Base-by-base conservation (phyloP, 805 yeast species). In the Vanderwaltozyma yarrowii region DNA sequence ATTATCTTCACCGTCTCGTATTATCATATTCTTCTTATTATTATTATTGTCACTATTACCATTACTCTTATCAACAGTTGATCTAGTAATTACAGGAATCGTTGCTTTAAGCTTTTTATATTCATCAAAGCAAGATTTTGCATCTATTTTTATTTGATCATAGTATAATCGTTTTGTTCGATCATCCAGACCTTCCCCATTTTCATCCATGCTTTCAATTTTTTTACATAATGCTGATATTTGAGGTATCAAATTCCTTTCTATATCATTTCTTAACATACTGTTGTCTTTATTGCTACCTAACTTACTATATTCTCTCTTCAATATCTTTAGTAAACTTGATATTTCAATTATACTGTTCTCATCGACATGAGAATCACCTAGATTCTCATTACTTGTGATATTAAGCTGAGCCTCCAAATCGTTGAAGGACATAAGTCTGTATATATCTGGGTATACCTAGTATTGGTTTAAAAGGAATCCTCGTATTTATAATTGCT, bases 81-180 rank as follows among this genome's bases (percentile, higher is more conserved):
- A 15, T 15, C 5, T 29, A 14, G 6, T 5, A 16, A 31, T 19
- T 5, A 21, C 4, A 8, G 33, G 26, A 20, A n/a, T 31, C 5
- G 15, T 16, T 2, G 17, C 6, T 21, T 37, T 32, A 33, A 41
- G 33, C 36, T 43, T 30, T 31, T 8, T 23, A 71, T 67, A 46
- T 69, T 69, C 34, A 71, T 81, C 16, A 64, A 61, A 45, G 77
- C 79, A 7, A 62, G 54, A 23, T 73, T 58, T 44, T 68, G 63
- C 11, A 72, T 47, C 17, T 52, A 45, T 23, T 55, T 67, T 56
- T 62, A 76, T 52, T 59, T 70, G 32, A 60, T 83, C 89, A 17
- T 64, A 65, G 13, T 65, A 61, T 15, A 83, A 56, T 40, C 80
- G 70, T 16, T 45, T 42, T 4, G 44, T 42, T 16, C 40, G 37